Evolutionary conservation across 176 grass and related monocot species (phyloP), one percentile per base, ranked within the genome.

Genomic region (Carex parvula): DNA sequence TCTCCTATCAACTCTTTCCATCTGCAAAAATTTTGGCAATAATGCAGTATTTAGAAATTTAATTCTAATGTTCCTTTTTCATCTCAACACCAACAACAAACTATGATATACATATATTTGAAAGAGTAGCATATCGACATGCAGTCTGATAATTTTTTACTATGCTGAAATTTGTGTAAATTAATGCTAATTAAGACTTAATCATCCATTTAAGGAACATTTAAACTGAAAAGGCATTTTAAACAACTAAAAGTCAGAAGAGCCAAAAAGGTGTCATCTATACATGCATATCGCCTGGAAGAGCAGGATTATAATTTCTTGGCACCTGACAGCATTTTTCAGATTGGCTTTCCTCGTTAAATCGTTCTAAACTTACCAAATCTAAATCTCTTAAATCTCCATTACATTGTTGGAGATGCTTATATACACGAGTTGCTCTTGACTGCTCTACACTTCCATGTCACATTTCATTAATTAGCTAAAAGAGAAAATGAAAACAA

Each of bases 1-100:
- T 94, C 86, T 64, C 72, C 71, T 72, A 93, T 74, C 89, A 92
- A 92, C 29, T 90, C 80, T 87, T 94, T 91, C 92, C 92, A 98
- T 81, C 89, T 94, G 74, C 80, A 65, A 50, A 50, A 85, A 16
- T 84, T 80, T 21, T 13, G 75, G 56, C 20, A 37, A 44, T 0
- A 0, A 52, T 56, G 21, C 73, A 77, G 12, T 55, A 77, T 54
- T 77, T 77, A 77, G 24, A 56, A 13, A 77, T 77, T 14, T 77
- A 33, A 77, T 16, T 77, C 24, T 77, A 33, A 77, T 16, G 52
- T 16, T 77, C 68, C 22, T 56, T 17, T 22, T 32, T 15, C 73
- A 77, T 56, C 21, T 56, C 30, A 24, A 54, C 44, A 50, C 44
- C 50, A 77, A 32, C 24, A 77, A 29, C 48, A 52, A 54, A 55